Conservation (phyloP, 495 filamentous ascomycete genomes). For the Xylaria cubensis region DNA sequence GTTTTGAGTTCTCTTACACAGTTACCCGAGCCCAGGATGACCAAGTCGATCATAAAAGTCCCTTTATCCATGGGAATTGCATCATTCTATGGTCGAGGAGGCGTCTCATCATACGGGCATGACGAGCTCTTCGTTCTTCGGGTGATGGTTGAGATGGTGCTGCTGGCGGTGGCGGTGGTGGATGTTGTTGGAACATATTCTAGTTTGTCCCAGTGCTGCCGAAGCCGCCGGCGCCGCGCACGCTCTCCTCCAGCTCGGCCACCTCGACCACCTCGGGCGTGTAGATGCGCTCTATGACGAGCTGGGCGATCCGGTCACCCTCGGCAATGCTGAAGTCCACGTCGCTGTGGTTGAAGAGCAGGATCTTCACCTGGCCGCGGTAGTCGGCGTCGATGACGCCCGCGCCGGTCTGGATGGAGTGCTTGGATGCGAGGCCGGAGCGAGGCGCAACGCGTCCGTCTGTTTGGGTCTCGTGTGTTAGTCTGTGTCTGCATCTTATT, state of each 20-base stretch:
- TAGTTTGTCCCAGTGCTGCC: slow-evolving; percentile 80
- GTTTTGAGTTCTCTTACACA: neutral
- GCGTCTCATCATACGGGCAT: neutral
- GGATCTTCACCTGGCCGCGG: slow-evolving; percentile 88
- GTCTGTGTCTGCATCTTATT: slow-evolving; percentile 36
- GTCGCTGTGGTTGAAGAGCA: slow-evolving; percentile 91
- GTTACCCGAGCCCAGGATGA: neutral
- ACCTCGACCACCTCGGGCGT: slow-evolving; percentile 91
- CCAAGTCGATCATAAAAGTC: neutral
- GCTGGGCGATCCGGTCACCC: slow-evolving; percentile 90
- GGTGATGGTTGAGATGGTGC: neutral
- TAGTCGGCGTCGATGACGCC: slow-evolving; percentile 99
- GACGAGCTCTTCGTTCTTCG: neutral
- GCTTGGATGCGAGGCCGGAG: slow-evolving; percentile 87
- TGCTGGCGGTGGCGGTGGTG: neutral
- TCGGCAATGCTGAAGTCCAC: slow-evolving; percentile 80
- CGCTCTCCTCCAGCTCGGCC: slow-evolving; percentile 85
- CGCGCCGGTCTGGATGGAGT: slow-evolving; percentile 93
- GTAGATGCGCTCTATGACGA: slow-evolving; percentile 91
- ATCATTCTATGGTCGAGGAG: neutral
- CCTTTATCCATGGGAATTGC: neutral
- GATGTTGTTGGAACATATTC: slow-evolving; percentile 9
- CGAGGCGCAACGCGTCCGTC: slow-evolving; percentile 90
- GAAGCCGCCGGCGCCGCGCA: slow-evolving; percentile 89
- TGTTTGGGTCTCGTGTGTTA: slow-evolving; percentile 16